A percentile compares a stretch with the other conserved stretches of the same genome.
Evolutionary conservation across 2,329 filamentous ascomycete species (phyloP).

Genomic region (Verticillium nonalfalfae): DNA sequence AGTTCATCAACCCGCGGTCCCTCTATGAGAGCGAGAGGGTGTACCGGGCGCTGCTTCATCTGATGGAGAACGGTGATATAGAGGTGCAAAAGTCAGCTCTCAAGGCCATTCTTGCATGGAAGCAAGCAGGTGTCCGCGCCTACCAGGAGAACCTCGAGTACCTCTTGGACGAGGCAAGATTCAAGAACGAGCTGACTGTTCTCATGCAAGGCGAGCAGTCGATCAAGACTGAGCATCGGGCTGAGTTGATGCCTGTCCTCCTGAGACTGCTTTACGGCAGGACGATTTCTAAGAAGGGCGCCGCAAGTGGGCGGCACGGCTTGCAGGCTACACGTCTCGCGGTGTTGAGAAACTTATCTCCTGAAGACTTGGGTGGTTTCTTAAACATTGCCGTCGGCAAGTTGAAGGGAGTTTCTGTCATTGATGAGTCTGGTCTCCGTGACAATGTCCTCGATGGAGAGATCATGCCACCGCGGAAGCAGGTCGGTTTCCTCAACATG

Average conservation of each 20-base stretch:
- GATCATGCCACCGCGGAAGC: constrained; percentile 64
- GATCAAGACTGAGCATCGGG: constrained; percentile 67
- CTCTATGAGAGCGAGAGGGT: constrained; percentile 74
- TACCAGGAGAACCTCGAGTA: constrained; percentile 85
- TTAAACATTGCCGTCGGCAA: constrained; percentile 74
- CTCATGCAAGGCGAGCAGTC: constrained; percentile 72
- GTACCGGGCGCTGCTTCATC: constrained; percentile 63
- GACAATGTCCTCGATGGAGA: constrained; percentile 51
- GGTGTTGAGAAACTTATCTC: constrained; percentile 69
- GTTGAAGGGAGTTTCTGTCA: constrained; percentile 54
- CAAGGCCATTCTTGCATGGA: constrained; percentile 85
- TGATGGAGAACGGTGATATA: constrained; percentile 81
- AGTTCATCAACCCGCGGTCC: constrained; percentile 81
- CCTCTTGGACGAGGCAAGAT: constrained; percentile 82
- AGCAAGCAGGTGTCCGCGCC: constrained; percentile 63
- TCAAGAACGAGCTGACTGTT: constrained; percentile 89
- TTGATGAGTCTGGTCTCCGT: constrained; percentile 42
- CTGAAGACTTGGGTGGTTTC: constrained; percentile 72
- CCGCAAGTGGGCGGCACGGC: constrained; percentile 70
- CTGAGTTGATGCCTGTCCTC: constrained; percentile 75
- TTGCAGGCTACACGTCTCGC: constrained; percentile 77
- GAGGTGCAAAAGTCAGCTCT: constrained; percentile 84
- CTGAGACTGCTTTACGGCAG: constrained; percentile 85
- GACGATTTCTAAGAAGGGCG: constrained; percentile 75
- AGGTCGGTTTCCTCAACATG: constrained; percentile 90